These are phyloP conservation scores for Scleroderma citrinum DNA, from an alignment of 768 basidiomycete genomes.

Conservation along the genomic window DNA sequence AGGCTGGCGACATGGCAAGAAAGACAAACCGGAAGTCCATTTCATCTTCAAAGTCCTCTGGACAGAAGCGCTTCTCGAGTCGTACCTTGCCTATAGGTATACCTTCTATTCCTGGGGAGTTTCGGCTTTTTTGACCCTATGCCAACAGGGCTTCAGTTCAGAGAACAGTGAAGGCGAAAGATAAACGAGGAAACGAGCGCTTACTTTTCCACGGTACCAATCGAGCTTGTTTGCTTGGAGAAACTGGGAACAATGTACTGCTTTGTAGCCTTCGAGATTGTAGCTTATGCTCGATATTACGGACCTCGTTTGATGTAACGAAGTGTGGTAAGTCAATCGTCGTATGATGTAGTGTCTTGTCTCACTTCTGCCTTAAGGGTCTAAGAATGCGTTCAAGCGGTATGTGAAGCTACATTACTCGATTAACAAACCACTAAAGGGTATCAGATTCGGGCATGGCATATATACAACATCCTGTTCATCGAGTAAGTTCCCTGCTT, in stretches of 20 bases:
- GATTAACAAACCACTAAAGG: not conserved
- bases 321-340: conserved; percentile 45
- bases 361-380: conserved; percentile 32
- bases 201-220: conserved; percentile 67
- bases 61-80: conserved; percentile 36
- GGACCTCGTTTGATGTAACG: conserved; percentile 52
- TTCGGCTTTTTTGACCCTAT: conserved; percentile 3
- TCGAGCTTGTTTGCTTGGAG: conserved; percentile 52
- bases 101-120: conserved; percentile 16
- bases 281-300: conserved; percentile 50
- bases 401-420: conserved; percentile 9
- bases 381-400: conserved; percentile 52
- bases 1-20: conserved; percentile 54
- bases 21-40: conserved; percentile 42
- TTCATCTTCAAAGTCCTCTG: conserved; percentile 48
- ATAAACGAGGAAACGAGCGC: conserved; percentile 43
- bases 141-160: conserved; percentile 22
- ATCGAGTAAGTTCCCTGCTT: conserved; percentile 42
- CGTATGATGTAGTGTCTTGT: conserved; percentile 1
- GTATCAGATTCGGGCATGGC: conserved; percentile 55
- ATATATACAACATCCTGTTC: conserved; percentile 65
- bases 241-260: conserved; percentile 39
- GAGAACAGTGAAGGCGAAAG: conserved; percentile 17
- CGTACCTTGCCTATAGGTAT: conserved; percentile 45
- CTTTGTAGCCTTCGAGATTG: conserved; percentile 48